Evolutionary conservation across 2,329 filamentous ascomycete genomes (phyloP), one percentile per base, ranked within the genome.

Genomic region (Aspergillus candidus): DNA sequence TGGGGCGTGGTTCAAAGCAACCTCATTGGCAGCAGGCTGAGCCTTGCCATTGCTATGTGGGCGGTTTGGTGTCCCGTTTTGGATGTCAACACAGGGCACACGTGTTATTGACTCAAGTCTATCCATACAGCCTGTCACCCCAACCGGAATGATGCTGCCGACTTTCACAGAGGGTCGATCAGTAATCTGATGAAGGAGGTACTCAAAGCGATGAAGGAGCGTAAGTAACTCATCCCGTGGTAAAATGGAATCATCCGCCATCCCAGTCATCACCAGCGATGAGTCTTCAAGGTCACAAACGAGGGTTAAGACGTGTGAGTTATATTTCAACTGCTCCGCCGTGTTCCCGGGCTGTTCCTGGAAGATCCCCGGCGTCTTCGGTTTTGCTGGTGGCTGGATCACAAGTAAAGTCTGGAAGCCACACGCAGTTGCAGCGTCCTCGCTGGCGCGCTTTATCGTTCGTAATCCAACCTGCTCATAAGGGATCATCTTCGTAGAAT

Each of bases 391-490:
- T 36, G 36, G 37, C 15, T 44, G 42, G 12, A 44, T 17, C 10
- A 44, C 32, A 4, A 44, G 37, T 6, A 44, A 29, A 18, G 36
- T 35, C 33, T 44, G 42, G 32, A 44, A 44, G 8, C 35, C 4
- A n/a, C 40, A 41, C 11, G 37, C 38, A 13, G n/a, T 15, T 15
- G 32, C 40, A 22, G 40, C 17, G n/a, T 44, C 42, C 10, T 15
- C 10, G 27, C 42, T 40, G 14, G 12, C n/a, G 14, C 14, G 32
- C 32, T 34, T 32, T 11, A 44, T 44, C 22, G 17, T 31, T 13
- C 35, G 42, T 18, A 44, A 29, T 6, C 42, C 42, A 17, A 18
- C 14, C 11, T 44, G 42, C 33, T 44, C 42, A 11, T 30, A 35
- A 3, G 42, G 31, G 10, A 40, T 44, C 42, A 40, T 35, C 3